Base-by-base conservation (phyloP, 441 rosid species). In the Pelargonium fulgidum region DNA sequence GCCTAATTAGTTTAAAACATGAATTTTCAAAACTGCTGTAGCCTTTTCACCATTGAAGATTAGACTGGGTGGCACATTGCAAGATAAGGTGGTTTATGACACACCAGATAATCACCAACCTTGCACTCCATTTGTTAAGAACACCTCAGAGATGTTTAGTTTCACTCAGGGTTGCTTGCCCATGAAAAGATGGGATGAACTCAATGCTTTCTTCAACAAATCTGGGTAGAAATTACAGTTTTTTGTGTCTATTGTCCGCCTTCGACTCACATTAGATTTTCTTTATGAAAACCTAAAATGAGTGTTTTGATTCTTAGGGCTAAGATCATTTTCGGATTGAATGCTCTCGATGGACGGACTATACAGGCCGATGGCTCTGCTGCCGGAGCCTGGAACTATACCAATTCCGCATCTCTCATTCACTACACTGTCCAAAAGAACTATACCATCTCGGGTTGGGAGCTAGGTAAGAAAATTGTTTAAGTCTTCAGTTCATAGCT, bases 21-120 rank as follows among this genome's bases (percentile, higher is more conserved):
- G 20, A 20, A 4, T 7, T 69, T 58, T n/a, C 19, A 44, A 45
- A 3, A 64, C 62, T 77, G 63, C 19, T 68, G 75, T 91, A 92
- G 99, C 88, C 36, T 95, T 92, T 84, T 84, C 94, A 24, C 95
- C 97, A 36, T 69, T 95, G 84, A 90, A 90, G 87, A 87, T 92
- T 65, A 88, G 97, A 86, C 65, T 95, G 69, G 99, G 99, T 5
- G 98, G 99, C 29, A 80, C 90, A 73, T 81, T 92, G 80, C 99
- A 95, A 82, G 98, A 94, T 67, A 81, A 85, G 76, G 91, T 90
- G 59, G 72, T 84, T 66, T 92, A 94, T 79, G 87, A 80, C 33
- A 85, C 89, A 20, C 80, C 76, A 70, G 91, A 87, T 68, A 73
- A 68, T 59, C 41, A 80, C 48, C 78, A 85, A 70, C 82, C 90